phyloP scores from a whole-genome alignment of 768 basidiomycete genomes.

The Amanita rimosa region DNA sequence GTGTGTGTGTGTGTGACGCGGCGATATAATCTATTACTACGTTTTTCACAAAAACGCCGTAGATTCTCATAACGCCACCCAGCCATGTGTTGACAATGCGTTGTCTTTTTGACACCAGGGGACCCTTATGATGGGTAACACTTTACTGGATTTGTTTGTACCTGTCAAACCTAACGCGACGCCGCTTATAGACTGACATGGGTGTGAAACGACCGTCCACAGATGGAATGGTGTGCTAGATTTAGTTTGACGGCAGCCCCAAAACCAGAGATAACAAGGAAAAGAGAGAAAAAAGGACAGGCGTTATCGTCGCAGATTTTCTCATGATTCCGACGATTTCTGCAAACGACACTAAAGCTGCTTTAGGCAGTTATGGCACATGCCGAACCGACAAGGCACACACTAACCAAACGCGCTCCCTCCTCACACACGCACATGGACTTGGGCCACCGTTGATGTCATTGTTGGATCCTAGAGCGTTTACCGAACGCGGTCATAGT shows the following conservation, averaged over 20 bases:
- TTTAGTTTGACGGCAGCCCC: not conserved
- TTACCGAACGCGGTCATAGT: too few species aligned
- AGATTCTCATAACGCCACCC: conserved; percentile 1
- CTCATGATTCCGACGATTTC: not conserved
- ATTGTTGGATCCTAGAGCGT: too few species aligned
- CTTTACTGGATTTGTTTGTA: not conserved
- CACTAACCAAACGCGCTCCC: too few species aligned
- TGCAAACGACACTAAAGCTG: not conserved
- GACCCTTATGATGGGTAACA: not conserved
- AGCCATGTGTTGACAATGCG: too few species aligned
- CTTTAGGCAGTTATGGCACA: not conserved
- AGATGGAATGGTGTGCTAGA: not conserved
- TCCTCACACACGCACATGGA: too few species aligned
- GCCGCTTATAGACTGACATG: conserved; percentile 1
- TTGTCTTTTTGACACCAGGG: not conserved
- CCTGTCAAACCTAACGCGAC: conserved; percentile 2
- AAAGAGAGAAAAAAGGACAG: not conserved
- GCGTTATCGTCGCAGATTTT: not conserved
- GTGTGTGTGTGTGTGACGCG: too few species aligned
- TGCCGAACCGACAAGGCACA: not conserved
- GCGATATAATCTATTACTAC: too few species aligned
- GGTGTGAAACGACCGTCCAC: not conserved
- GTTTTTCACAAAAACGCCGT: not conserved
- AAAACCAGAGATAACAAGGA: not conserved
- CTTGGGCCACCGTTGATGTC: too few species aligned